Evolutionary conservation across 192 early-diverging fungal species (phyloP).

Genomic region (Coemansia sp.): DNA sequence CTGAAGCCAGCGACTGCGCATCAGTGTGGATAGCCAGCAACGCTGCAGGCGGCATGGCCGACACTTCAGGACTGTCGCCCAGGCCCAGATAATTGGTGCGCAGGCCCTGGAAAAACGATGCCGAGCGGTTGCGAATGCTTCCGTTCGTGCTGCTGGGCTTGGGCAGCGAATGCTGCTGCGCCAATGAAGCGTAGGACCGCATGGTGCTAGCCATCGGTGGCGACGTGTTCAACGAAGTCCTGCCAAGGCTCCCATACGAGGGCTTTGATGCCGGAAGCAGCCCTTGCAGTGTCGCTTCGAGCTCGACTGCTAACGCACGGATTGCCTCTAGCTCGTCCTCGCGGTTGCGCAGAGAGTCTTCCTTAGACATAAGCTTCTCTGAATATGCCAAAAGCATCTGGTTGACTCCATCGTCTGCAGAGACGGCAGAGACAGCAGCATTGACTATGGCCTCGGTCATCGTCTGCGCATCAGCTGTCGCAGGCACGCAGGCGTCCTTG

Average conservation of each 20-base stretch:
- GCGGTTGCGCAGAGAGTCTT: conserved; percentile 47
- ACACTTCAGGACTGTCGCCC: conserved; percentile 20
- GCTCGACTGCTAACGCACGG: conserved; percentile 9
- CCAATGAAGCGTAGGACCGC: not conserved
- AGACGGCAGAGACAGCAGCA: not conserved
- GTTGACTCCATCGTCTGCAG: conserved; percentile 15
- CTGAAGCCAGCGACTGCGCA: conserved; percentile 3
- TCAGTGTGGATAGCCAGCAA: conserved; percentile 13
- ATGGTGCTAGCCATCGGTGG: conserved; percentile 2
- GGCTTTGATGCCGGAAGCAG: conserved; percentile 16
- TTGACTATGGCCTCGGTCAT: conserved; percentile 17
- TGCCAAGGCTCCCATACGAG: conserved; percentile 1
- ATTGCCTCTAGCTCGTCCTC: conserved; percentile 50
- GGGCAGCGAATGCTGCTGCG: conserved; percentile 3
- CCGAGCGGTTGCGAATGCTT: conserved; percentile 39
- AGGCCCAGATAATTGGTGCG: conserved; percentile 29
- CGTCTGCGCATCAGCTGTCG: conserved; percentile 26
- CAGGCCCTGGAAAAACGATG: conserved; percentile 48
- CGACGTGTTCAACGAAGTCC: conserved; percentile 12
- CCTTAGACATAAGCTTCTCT: conserved; percentile 48
- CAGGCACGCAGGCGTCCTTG: not conserved
- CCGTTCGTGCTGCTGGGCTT: conserved; percentile 9
- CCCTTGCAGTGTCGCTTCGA: conserved; percentile 20
- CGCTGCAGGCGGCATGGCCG: not conserved
- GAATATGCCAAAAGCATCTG: conserved; percentile 49